A percentile compares a stretch with the other conserved stretches of the same genome.
These are phyloP conservation scores for Pseudomassariella vexata DNA, from an alignment of 2,329 filamentous ascomycete species.

Conservation along the genomic window DNA sequence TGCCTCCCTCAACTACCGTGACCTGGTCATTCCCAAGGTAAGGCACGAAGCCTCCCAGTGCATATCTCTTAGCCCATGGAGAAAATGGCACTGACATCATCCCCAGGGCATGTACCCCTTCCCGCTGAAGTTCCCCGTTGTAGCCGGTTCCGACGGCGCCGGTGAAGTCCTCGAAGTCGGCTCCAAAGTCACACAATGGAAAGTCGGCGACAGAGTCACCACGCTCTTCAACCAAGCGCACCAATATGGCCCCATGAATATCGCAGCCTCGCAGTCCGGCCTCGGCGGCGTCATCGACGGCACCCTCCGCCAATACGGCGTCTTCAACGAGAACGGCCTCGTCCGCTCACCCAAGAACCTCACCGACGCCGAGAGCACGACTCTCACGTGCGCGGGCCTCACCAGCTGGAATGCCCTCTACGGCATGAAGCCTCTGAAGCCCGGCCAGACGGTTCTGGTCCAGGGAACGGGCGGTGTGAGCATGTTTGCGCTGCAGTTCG, in stretches of 20 bases:
- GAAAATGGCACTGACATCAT: constrained; percentile 4
- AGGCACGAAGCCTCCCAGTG: not conserved
- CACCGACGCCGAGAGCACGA: constrained; percentile 45
- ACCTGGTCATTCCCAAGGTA: constrained; percentile 41
- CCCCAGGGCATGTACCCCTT: constrained; percentile 38
- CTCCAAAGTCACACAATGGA: constrained; percentile 39
- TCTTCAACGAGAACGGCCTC: constrained; percentile 46
- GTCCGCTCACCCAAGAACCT: constrained; percentile 56
- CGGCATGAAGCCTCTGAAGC: constrained; percentile 45
- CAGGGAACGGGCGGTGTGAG: constrained; percentile 68
- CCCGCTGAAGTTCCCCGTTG: constrained; percentile 32
- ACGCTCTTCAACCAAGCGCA: constrained; percentile 59
- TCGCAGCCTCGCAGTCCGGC: constrained; percentile 38
- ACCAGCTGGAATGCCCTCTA: constrained; percentile 64
- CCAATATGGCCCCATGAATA: constrained; percentile 35
- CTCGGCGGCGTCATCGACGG: constrained; percentile 66
- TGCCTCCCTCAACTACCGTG: constrained; percentile 50
- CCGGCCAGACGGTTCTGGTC: constrained; percentile 55
- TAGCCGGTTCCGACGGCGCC: constrained; percentile 48
- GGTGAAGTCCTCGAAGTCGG: constrained; percentile 49
- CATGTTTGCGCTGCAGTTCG: constrained; percentile 58
- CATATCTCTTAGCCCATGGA: not conserved
- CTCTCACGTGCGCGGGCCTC: constrained; percentile 54
- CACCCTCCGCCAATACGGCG: constrained; percentile 53
- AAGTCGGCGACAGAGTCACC: constrained; percentile 46